Evolutionary conservation across 352 stramenopile species (phyloP).

Genomic region (Plasmopara halstedii): DNA sequence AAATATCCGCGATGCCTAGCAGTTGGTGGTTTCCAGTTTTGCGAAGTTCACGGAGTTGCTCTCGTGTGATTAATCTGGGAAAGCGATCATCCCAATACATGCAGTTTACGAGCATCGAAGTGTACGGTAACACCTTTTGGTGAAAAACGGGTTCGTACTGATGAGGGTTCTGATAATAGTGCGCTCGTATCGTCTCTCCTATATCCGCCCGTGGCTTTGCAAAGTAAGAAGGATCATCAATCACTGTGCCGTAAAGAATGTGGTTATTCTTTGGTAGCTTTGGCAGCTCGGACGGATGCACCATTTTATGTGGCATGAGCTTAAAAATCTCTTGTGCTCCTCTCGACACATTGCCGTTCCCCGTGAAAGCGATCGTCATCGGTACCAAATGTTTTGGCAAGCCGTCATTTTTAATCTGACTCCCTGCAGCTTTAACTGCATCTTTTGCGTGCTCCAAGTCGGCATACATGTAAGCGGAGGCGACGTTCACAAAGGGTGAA

Average conservation of each 20-base stretch:
- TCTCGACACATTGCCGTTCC: slow-evolving; percentile 91
- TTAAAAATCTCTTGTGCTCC: slow-evolving; percentile 93
- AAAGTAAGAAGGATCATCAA: slow-evolving; percentile 63
- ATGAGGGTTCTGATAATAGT: slow-evolving; percentile 90
- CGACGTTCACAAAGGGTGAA: slow-evolving; percentile 92
- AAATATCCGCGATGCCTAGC: slow-evolving; percentile 91
- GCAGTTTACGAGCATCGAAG: slow-evolving; percentile 92
- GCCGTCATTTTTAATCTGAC: slow-evolving; percentile 73
- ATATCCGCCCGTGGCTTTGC: slow-evolving; percentile 39
- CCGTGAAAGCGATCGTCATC: slow-evolving; percentile 91
- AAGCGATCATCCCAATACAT: slow-evolving; percentile 96
- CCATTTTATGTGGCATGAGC: slow-evolving; percentile 91
- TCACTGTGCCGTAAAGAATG: slow-evolving; percentile 73
- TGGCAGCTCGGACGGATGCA: slow-evolving; percentile 80
- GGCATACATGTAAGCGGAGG: slow-evolving; percentile 91
- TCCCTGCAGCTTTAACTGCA: slow-evolving; percentile 71
- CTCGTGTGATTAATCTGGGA: slow-evolving; percentile 88
- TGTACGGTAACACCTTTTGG: slow-evolving; percentile 82
- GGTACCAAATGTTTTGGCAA: slow-evolving; percentile 68
- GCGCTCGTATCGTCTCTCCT: slow-evolving; percentile 30
- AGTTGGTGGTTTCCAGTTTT: slow-evolving; percentile 69
- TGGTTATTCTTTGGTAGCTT: slow-evolving; percentile 56
- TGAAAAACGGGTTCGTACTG: slow-evolving; percentile 90
- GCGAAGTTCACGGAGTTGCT: slow-evolving; percentile 79
- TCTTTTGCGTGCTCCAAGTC: slow-evolving; percentile 86